Base-by-base conservation (phyloP, 1,284 basidiomycete species). In the Irpex sp. region DNA sequence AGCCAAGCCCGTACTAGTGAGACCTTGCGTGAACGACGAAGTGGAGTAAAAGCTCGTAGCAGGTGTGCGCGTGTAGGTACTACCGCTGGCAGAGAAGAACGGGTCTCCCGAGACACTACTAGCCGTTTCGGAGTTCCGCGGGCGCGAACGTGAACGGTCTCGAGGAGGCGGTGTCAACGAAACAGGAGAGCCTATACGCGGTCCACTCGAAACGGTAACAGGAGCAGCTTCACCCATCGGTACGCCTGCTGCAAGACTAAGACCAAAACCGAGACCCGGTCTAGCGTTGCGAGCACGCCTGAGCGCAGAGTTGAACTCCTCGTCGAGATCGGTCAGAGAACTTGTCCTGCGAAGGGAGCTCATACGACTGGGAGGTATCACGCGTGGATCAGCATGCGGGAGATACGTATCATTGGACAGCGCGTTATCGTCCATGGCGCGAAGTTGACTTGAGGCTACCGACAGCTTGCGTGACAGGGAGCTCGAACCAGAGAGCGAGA, bases 321-420 rank as follows among this genome's bases (percentile, higher is more conserved):
- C 84, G 57, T 90, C 90, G 26, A 93, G 75, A 69, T 93, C 90
- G 0, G 87, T 88, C 76, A 92, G 81, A 0, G 89, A 92, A 37
- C 83, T 87, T n/a, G 87, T 90, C 36, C 90, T 81, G 37, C 89
- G 80, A 58, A 92, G 68, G 3, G 81, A 83, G 62, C 80, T 81
- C 69, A 81, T 83, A 37, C 89, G 78, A 62, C 83, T 85, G 0
- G 88, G 86, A 2, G 82, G 83, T 62, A 93, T 92, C 4, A 84
- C 84, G 5, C 89, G 82, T 8, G 82, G 80, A 67, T 90, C 87
- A 1, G 87, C 87, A 31, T 60, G 62, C 1, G 82, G 86, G 68
- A 89, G 72, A 65, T 88, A 89, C 4, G 82, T 81, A 55, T 84
- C 81, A 47, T 82, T 81, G 2, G 83, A 82, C 15, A 92, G 84